Evolutionary conservation across 371 early-diverging fungal genomes (phyloP).

Genomic region (Choanephora cucurbitarum): DNA sequence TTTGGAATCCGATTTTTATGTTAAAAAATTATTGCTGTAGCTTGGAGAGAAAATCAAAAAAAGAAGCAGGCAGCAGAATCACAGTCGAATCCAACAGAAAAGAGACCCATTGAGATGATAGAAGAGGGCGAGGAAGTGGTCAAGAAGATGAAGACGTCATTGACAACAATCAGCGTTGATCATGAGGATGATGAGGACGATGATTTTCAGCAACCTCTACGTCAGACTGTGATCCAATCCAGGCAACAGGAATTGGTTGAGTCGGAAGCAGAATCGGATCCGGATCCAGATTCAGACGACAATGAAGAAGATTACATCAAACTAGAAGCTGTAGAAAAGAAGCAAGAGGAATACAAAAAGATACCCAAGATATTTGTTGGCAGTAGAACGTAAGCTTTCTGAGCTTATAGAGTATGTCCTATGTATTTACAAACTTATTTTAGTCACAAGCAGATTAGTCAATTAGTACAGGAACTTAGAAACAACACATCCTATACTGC

Average conservation of each 20-base stretch:
- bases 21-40: too few relatives aligned
- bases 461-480: slow-evolving; percentile 55
- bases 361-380: slow-evolving; percentile 49
- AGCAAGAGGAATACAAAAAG: slow-evolving; percentile 7
- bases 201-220: slow-evolving; percentile 24
- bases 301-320: slow-evolving; percentile 1
- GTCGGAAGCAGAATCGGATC: neutral
- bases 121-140: neutral
- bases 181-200: slow-evolving; percentile 19
- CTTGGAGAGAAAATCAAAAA: slow-evolving; percentile 30
- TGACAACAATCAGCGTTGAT: too few relatives aligned
- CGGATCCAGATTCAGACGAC: slow-evolving; percentile 1
- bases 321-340: slow-evolving; percentile 18
- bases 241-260: too few relatives aligned
- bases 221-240: too few relatives aligned
- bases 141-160: neutral
- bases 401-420: neutral
- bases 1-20: too few relatives aligned
- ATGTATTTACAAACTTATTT: neutral
- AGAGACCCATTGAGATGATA: neutral
- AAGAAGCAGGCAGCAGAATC: neutral
- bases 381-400: slow-evolving; percentile 51
- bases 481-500: slow-evolving; percentile 56
- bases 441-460: slow-evolving; percentile 61
- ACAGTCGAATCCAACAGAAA: slow-evolving; percentile 2